phyloP scores from a whole-genome alignment of 352 stramenopile species.

The Globisporangium acanthophoron region DNA sequence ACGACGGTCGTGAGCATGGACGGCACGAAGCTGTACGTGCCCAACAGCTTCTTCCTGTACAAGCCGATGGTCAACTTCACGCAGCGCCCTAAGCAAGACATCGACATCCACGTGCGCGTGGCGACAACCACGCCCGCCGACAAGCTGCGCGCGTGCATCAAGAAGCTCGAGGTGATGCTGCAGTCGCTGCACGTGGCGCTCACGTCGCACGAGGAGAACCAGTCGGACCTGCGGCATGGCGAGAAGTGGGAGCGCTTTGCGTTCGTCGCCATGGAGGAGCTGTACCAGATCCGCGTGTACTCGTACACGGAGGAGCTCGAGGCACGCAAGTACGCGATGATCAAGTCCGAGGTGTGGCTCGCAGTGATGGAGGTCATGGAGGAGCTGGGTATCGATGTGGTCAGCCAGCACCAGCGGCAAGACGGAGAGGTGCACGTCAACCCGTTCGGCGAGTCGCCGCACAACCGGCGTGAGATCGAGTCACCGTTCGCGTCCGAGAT shows the following conservation, averaged over 20 bases:
- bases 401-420: constrained; percentile 23
- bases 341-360: constrained; percentile 87
- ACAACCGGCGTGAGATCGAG: constrained; percentile 24
- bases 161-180: constrained; percentile 69
- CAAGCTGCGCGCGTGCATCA: constrained; percentile 50
- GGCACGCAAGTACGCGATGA: constrained; percentile 84
- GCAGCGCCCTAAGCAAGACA: constrained; percentile 75
- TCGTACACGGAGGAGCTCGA: constrained; percentile 86
- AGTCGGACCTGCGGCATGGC: constrained; percentile 68
- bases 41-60: constrained; percentile 89
- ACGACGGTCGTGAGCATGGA: constrained; percentile 80
- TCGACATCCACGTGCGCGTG: constrained; percentile 69
- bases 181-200: constrained; percentile 80
- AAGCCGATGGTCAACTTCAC: constrained; percentile 88
- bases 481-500: constrained; percentile 55
- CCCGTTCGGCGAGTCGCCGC: constrained; percentile 31
- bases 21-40: constrained; percentile 74
- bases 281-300: constrained; percentile 81
- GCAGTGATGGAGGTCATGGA: constrained; percentile 88
- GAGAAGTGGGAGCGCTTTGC: constrained; percentile 82
- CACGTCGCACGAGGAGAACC: constrained; percentile 84
- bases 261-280: constrained; percentile 85
- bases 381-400: constrained; percentile 57
- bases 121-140: constrained; percentile 50
- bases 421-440: constrained; percentile 15